phyloP scores from a whole-genome alignment of 768 basidiomycete genomes.

The Collybiopsis luxurians region DNA sequence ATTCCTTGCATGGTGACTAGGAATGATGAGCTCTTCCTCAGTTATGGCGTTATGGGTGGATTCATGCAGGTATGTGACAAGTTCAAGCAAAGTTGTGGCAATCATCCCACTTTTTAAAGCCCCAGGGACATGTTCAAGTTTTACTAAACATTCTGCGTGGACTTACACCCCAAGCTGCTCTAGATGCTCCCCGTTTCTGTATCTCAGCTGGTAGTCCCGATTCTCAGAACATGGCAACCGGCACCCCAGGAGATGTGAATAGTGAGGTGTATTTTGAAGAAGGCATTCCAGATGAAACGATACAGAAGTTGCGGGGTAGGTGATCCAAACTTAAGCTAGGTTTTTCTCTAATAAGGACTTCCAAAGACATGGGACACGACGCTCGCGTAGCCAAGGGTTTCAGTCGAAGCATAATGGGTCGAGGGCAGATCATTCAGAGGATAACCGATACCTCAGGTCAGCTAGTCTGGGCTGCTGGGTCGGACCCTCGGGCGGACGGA shows the following conservation, averaged over 20 bases:
- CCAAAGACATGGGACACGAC: constrained; percentile 85
- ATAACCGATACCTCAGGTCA: constrained; percentile 60
- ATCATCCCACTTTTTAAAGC: constrained; percentile 39
- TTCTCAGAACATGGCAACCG: constrained; percentile 40
- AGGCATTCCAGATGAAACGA: constrained; percentile 59
- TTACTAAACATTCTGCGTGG: constrained; percentile 88
- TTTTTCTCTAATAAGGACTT: neutral
- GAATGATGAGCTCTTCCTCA: constrained; percentile 80
- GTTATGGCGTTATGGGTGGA: constrained; percentile 91
- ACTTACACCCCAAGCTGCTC: constrained; percentile 81
- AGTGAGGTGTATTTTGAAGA: constrained; percentile 91
- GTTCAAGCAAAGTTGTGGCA: constrained; percentile 6
- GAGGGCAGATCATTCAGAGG: constrained; percentile 90
- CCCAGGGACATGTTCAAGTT: constrained; percentile 96
- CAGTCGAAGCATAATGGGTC: constrained; percentile 64
- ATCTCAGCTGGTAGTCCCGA: constrained; percentile 84
- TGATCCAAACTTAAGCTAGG: constrained; percentile 3
- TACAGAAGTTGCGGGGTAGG: constrained; percentile 67
- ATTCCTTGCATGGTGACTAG: constrained; percentile 85
- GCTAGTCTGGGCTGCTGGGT: constrained; percentile 94
- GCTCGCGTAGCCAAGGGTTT: constrained; percentile 62
- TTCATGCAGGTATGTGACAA: constrained; percentile 70
- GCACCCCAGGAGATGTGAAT: constrained; percentile 65
- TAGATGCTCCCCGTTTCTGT: constrained; percentile 95
- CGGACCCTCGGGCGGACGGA: constrained; percentile 86